Base-by-base conservation (phyloP, 2,329 filamentous ascomycete species). In the Metarhizium rileyi region DNA sequence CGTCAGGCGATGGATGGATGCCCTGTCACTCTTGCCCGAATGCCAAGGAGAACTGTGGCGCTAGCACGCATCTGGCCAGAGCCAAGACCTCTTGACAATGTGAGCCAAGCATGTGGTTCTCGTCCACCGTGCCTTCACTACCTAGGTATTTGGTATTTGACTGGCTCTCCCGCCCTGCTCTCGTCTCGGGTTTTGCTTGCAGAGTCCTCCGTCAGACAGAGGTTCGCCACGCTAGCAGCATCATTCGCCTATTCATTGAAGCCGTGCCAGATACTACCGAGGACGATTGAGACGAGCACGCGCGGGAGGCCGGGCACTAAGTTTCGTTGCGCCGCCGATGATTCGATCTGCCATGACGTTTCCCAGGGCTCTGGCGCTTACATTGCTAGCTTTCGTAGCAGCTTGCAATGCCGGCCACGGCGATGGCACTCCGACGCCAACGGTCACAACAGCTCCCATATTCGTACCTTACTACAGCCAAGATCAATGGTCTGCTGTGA, bases 391-490 rank as follows among this genome's bases (percentile, higher is more conserved):
- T 3, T 22, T 36, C 6, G 8, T 23, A 6, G 25, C 16, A 5
- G 20, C 35, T 26, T 50, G 48, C 44, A 43, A 33, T 38, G 53
- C 54, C 42, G 49, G 56, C 50, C 50, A 44, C 25, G 38, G 50
- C 25, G 35, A 51, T 27, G 27, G 57, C 7, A 22, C 48, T 2
- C 33, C 52, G 41, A 47, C 57, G 25, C 55, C 63, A 23, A 55
- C 61, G n/a, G 52, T 65, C 25, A 70, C 69, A 3, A 69, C 68
- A 18, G 69, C 72, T 16, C 69, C 71, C 26, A 66, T 75, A 47
- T 76, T 65, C 50, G 59, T 76, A 3, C 73, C 73, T 0, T 66
- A 68, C 35, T 75, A 74, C 47, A 53, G 61, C 36, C 51, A 63
- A 28, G 59, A 65, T n/a, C 64, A 68, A 30, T 76, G 73, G 73